Evolutionary conservation across 441 rosid genomes (phyloP), one percentile per base, ranked within the genome.

Genomic region (Mallotus japonicus): DNA sequence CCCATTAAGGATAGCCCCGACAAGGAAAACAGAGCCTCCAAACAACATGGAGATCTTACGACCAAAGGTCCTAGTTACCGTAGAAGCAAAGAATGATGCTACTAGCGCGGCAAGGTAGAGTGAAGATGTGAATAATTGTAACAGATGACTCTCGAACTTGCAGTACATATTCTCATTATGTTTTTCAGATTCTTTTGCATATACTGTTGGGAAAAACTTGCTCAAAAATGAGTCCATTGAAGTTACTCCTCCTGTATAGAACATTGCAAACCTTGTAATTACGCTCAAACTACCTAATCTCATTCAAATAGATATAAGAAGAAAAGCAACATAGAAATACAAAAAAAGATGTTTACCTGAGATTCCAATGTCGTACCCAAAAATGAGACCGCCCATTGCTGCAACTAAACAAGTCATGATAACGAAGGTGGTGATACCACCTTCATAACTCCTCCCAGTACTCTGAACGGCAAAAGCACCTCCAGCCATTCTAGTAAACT

Each of bases 141-240:
- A 76, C 17, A 85, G n/a, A 47, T 76, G 82, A 75, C 83, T 81
- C 40, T 86, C 91, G 53, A 80, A 87, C 72, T 86, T 85, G 87
- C 92, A 88, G 65, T 86, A 88, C 75, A 80, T 75, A 20, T 78
- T 85, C 28, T 81, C 78, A 1, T 74, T 14, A 47, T 46, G 15
- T 20, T 5, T 44, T 34, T 67, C 80, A 0, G 2, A 17, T 62
- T 69, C 74, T 70, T 81, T 84, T 19, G 59, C 61, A 73, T 81
- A 81, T 61, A 88, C 95, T 4, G 77, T 49, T 8, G 92, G 95
- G 75, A 88, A 90, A 76, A 90, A 90, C 73, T 77, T 83, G 20
- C 32, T 73, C 51, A 87, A 56, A 75, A 90, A 90, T 46, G 81
- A 75, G 64, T 82, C 88, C 95, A 88, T 87, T 0, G 90, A 87